Evolutionary conservation across 1,284 basidiomycete genomes (phyloP).

Genomic region (Ceratobasidium sp.): DNA sequence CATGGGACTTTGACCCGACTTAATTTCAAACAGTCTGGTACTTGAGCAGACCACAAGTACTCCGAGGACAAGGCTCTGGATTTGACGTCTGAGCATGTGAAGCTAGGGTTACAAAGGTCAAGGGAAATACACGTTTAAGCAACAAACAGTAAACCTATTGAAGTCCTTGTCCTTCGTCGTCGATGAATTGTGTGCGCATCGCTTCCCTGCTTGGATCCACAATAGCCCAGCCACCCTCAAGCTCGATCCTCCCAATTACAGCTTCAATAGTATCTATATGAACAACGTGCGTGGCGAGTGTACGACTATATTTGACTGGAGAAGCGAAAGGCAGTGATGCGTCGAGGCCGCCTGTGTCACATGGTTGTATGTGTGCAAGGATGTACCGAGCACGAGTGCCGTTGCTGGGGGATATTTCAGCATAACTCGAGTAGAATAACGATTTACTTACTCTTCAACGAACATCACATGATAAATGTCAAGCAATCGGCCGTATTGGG

Average conservation of each 20-base stretch:
- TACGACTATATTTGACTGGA: not conserved
- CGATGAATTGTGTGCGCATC: not conserved
- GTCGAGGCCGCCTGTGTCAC: not conserved
- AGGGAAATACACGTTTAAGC: too few relatives aligned
- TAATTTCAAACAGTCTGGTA: too few relatives aligned
- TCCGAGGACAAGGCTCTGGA: too few relatives aligned
- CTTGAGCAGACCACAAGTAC: too few relatives aligned
- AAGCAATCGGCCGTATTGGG: not conserved
- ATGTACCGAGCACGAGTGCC: too few relatives aligned
- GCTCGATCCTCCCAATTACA: constrained; percentile 4
- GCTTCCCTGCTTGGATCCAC: constrained; percentile 7
- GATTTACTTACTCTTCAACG: not conserved
- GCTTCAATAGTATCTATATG: constrained; percentile 13
- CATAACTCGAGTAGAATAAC: too few relatives aligned
- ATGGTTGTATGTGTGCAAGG: not conserved
- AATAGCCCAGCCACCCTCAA: constrained; percentile 3
- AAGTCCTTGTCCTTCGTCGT: not conserved
- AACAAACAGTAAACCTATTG: too few relatives aligned
- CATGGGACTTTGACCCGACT: too few relatives aligned
- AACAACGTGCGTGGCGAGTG: not conserved
- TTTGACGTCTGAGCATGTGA: too few relatives aligned
- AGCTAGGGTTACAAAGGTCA: too few relatives aligned
- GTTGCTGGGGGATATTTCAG: too few relatives aligned
- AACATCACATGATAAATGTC: constrained; percentile 8
- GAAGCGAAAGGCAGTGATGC: not conserved